Base-by-base conservation (phyloP, 192 early-diverging fungal species). In the Mortierella alpina region DNA sequence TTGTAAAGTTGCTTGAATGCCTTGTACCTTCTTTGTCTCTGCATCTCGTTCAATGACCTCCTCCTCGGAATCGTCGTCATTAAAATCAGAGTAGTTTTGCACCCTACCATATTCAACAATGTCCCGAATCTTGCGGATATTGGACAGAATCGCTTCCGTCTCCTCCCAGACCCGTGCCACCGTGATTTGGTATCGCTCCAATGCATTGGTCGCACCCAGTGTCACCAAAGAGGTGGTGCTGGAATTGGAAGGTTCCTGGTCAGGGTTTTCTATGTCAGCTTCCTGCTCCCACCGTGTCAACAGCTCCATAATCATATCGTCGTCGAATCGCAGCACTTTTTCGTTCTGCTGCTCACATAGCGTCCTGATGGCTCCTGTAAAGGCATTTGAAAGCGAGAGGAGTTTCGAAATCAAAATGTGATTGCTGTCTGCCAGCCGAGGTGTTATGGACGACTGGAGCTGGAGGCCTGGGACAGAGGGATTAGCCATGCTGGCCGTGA, bases 281-380 rank as follows among this genome's bases (percentile, higher is more conserved):
- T 80, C 77, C 40, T 80, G 77, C 20, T 80, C 77, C 77, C 77
- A 80, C n/a, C 54, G 57, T 20, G 51, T 67, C 45, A 80, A 17
- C 42, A 80, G 55, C 7, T 72, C 65, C 41, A 80, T 18, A 42
- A 72, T 80, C 69, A 72, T 72, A 48, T 72, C 50, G 45, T 80
- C 77, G 44, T 80, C 76, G 49, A 79, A 79, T 10, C 76, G 59
- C 41, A 80, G 42, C 31, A 80, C 77, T 22, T 80, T 80, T 41
- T 80, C 77, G 46, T 80, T 80, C 47, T 80, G 77, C 22, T 80
- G 77, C 54, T 80, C 77, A 41, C 70, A 80, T 12, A 80, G 60
- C 7, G 66, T 41, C 55, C 49, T 67, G 44, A 80, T 68, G 2
- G 77, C 59, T 10, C 59, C 48, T 18, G 57, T 80, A 15, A 80